These are phyloP conservation scores for Arachis monticola DNA, from an alignment of 331 rosid species.

Conservation along the genomic window DNA sequence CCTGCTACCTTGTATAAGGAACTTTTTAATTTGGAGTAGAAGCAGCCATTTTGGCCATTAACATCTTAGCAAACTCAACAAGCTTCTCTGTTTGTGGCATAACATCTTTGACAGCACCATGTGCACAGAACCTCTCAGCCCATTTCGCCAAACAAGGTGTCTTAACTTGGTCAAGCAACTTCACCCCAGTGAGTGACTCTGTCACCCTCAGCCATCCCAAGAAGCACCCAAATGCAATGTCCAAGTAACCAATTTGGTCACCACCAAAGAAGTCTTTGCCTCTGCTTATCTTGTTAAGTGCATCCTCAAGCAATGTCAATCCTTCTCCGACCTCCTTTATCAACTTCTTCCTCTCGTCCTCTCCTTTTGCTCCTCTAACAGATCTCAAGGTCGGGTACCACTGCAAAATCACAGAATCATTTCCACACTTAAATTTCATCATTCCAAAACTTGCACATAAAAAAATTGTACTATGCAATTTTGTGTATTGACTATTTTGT, in stretches of 20 bases:
- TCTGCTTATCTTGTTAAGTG: constrained; percentile 46
- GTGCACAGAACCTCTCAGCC: constrained; percentile 53
- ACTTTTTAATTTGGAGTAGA: no score
- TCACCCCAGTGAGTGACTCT: constrained; percentile 44
- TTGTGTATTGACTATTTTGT: background rate
- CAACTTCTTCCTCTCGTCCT: constrained; percentile 49
- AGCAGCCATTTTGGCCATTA: constrained; percentile 34
- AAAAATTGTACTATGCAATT: background rate
- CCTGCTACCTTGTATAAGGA: background rate
- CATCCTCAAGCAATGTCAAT: constrained; percentile 50
- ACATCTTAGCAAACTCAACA: constrained; percentile 43
- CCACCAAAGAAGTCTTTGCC: constrained; percentile 61
- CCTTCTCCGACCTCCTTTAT: constrained; percentile 45
- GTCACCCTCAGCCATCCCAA: constrained; percentile 61
- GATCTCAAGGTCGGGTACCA: constrained; percentile 48
- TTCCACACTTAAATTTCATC: background rate
- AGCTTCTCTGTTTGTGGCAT: constrained; percentile 64
- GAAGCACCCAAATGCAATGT: constrained; percentile 62
- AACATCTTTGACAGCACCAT: constrained; percentile 55
- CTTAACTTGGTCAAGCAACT: constrained; percentile 47
- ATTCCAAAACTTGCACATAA: background rate
- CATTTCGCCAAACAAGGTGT: constrained; percentile 37
- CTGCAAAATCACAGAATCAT: constrained; percentile 35
- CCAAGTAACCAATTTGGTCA: constrained; percentile 56
- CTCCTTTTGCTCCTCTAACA: constrained; percentile 36